Conservation (phyloP, 768 basidiomycete genomes). For the Pleurotus salmoneostramineus region DNA sequence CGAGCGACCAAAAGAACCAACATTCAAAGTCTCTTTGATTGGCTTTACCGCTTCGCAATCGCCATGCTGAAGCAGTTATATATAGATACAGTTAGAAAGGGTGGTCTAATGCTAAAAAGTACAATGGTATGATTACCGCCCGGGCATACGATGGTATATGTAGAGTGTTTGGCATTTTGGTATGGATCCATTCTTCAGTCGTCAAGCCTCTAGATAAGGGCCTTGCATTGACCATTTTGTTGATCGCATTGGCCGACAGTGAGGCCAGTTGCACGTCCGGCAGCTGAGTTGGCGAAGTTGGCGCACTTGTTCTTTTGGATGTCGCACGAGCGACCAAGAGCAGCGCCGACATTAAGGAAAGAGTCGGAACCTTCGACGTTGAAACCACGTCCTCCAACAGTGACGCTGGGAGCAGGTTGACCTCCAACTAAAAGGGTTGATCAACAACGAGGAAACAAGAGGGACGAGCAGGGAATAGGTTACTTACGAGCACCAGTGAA, state of each 20-base stretch:
- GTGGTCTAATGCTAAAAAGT: neutral
- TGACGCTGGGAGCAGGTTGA: constrained; percentile 37
- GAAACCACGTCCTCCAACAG: constrained; percentile 44
- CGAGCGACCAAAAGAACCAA: neutral
- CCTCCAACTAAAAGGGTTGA: constrained; percentile 34
- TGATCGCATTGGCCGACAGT: constrained; percentile 34
- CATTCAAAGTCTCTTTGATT: neutral
- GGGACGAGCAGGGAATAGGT: neutral
- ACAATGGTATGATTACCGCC: constrained; percentile 6
- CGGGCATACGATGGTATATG: neutral
- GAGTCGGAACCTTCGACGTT: constrained; percentile 35
- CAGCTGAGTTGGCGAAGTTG: constrained; percentile 43
- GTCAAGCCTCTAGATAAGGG: constrained; percentile 11
- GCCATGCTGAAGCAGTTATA: neutral
- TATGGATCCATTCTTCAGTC: neutral
- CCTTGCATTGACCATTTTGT: constrained; percentile 29
- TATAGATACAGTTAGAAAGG: constrained; percentile 3
- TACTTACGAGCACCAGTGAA: constrained; percentile 47
- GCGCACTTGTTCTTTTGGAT: constrained; percentile 56
- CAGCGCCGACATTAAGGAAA: constrained; percentile 45
- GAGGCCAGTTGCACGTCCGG: constrained; percentile 29
- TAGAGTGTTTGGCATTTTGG: neutral
- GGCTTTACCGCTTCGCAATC: neutral
- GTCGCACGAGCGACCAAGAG: constrained; percentile 55
- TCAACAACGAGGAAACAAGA: neutral